Percentiles rank a stretch among this genome's conserved stretches.
Evolutionary conservation across 1,284 basidiomycete genomes (phyloP).

Genomic region (Puccinia novopanici): DNA sequence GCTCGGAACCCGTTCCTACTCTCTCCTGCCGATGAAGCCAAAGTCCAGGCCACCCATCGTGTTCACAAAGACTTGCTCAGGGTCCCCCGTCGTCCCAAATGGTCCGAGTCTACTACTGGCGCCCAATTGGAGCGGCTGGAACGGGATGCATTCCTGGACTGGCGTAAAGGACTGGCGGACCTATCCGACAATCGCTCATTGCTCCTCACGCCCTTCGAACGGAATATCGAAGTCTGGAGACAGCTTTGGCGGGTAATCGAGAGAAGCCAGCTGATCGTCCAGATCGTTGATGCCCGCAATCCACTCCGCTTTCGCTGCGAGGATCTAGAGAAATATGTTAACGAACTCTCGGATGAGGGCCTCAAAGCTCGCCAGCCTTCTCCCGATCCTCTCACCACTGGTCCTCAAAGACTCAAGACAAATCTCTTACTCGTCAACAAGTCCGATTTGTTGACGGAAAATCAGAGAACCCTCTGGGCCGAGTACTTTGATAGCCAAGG

Average conservation of each 20-base stretch:
- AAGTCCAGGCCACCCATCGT: constrained; percentile 70
- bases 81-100: constrained; percentile 78
- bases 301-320: constrained; percentile 86
- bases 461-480: constrained; percentile 83
- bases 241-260: constrained; percentile 94
- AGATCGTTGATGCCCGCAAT: constrained; percentile 93
- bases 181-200: constrained; percentile 73
- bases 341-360: constrained; percentile 55
- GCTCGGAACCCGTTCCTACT: constrained; percentile 83
- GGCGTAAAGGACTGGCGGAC: constrained; percentile 87
- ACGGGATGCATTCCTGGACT: constrained; percentile 82
- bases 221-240: constrained; percentile 93
- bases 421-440: constrained; percentile 92
- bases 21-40: constrained; percentile 77
- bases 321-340: constrained; percentile 84
- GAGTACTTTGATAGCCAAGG: constrained; percentile 84
- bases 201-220: constrained; percentile 88
- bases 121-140: constrained; percentile 81
- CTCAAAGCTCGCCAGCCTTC: neutral
- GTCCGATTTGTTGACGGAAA: constrained; percentile 82
- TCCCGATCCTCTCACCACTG: constrained; percentile 60
- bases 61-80: constrained; percentile 73
- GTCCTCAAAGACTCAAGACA: constrained; percentile 62
- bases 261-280: constrained; percentile 86
- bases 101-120: constrained; percentile 76